Evolutionary conservation across 164 flowering plant species (phyloP), one percentile per base, ranked within the genome.

Genomic region (Litsea cubeba): DNA sequence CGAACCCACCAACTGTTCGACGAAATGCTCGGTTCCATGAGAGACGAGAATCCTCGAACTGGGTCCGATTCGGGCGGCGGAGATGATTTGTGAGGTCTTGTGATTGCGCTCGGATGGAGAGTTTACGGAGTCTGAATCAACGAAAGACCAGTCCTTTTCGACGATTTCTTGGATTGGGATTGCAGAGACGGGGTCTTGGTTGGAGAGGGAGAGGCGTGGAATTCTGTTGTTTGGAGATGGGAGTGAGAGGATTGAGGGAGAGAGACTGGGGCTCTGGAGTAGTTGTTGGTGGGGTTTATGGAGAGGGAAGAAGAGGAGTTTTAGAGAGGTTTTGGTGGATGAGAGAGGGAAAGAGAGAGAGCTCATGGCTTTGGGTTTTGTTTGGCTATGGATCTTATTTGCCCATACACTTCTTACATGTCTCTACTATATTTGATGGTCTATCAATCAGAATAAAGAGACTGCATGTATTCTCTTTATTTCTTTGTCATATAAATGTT

Each of bases 131-230:
- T 84, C 91, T 12, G 78, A n/a, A 1, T 91, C 98, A 35, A 93
- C 90, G 81, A 95, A 91, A 2, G 99, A 92, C 93, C 96, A 93
- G 77, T 95, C 99, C 75, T 89, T 91, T 79, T 90, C 97, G 54
- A 76, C 57, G 15, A 88, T 63, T 5, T 93, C 97, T 50, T 88
- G 89, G 78, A 90, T 82, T 35, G 86, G 77, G 32, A 90, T 71
- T 22, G 80, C 85, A 20, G 89, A 73, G 35, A 32, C 20, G 30
- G 49, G 68, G 14, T 20, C 49, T 46, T 58, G 26, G 67, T 28
- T 7, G 35, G 71, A 65, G 26, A 46, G 7, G 57, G 71, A 57
- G 71, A 26, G 24, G 68, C 62, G 50, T 25, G 50, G 50, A 8
- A 30, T 32, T 28, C 32, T 35, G 12, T 22, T 0, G 6, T 22